Evolutionary conservation across 1,139 yeast species (phyloP).

Genomic region (Geotrichum macrosporum): DNA sequence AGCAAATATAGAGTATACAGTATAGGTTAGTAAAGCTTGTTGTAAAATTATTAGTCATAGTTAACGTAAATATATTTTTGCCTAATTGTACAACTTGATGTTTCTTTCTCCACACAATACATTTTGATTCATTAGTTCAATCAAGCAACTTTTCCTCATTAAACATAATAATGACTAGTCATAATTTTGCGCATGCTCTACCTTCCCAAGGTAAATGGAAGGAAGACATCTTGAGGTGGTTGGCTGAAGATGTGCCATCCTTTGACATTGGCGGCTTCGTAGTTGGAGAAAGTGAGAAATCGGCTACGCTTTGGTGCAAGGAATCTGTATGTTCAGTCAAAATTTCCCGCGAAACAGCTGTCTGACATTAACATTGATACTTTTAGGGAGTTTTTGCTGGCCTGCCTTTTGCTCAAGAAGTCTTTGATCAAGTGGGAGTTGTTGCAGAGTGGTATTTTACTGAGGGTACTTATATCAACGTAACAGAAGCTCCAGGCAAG

Average conservation of each 20-base stretch:
- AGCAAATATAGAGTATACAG: too few species aligned
- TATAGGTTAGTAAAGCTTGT: too few species aligned
- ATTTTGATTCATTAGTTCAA: too few species aligned
- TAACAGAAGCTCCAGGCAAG: conserved; percentile 43
- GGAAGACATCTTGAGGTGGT: conserved; percentile 65
- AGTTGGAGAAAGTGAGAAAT: conserved; percentile 70
- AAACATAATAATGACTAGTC: conserved; percentile 42
- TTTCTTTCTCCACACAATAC: too few species aligned
- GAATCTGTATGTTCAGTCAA: conserved; percentile 39
- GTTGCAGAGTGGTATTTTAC: conserved; percentile 63
- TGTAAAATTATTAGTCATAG: too few species aligned
- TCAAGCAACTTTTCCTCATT: too few species aligned
- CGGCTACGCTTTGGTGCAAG: conserved; percentile 78
- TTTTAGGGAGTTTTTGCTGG: conserved; percentile 74
- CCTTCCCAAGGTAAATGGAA: conserved; percentile 80
- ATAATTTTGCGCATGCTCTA: conserved; percentile 49
- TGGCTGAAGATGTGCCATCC: conserved; percentile 85
- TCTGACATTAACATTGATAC: too few species aligned
- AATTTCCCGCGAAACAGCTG: too few species aligned
- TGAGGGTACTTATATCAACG: conserved; percentile 63
- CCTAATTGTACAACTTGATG: too few species aligned
- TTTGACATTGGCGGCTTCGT: conserved; percentile 94
- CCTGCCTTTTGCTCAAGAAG: conserved; percentile 84
- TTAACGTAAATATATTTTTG: too few species aligned
- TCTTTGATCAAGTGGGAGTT: conserved; percentile 69